Conservation (phyloP, 2,329 filamentous ascomycete species). For the Eutypa lata region DNA sequence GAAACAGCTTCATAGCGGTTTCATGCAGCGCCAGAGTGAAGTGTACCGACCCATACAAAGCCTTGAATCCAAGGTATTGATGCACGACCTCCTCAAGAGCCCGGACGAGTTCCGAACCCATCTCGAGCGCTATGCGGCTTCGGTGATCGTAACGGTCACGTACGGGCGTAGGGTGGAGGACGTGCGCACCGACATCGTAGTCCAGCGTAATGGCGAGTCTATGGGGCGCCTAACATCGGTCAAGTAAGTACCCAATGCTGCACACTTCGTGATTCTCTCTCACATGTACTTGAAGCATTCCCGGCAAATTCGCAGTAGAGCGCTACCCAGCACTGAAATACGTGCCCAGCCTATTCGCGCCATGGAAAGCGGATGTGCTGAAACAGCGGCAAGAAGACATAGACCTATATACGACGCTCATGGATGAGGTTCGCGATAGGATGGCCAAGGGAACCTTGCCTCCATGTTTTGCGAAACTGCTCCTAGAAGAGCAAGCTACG, state of each 20-base stretch:
- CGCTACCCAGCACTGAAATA: conserved; percentile 38
- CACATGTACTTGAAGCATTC: conserved; percentile 23
- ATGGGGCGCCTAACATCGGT: conserved; percentile 41
- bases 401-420: conserved; percentile 35
- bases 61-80: conserved; percentile 37
- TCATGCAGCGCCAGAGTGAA: conserved; percentile 42
- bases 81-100: conserved; percentile 32
- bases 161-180: conserved; percentile 36
- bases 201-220: conserved; percentile 34
- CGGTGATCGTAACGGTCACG: conserved; percentile 40
- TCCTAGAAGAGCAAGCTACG: conserved; percentile 37
- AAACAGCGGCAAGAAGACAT: conserved; percentile 31
- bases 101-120: conserved; percentile 30
- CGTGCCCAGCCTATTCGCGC: conserved; percentile 34
- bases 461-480: conserved; percentile 40
- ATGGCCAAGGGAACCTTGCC: conserved; percentile 27
- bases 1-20: conserved; percentile 40
- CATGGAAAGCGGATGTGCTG: conserved; percentile 37
- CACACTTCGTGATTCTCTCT: too few relatives aligned
- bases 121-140: conserved; percentile 36
- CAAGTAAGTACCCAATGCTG: conserved; percentile 30
- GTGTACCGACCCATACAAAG: conserved; percentile 38
- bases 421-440: conserved; percentile 37
- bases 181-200: conserved; percentile 34
- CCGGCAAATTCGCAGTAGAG: conserved; percentile 37